A percentile compares a stretch with the other conserved stretches of the same genome.
Evolutionary conservation across 345 rosid species (phyloP).

Genomic region (Syzygium aromaticum): DNA sequence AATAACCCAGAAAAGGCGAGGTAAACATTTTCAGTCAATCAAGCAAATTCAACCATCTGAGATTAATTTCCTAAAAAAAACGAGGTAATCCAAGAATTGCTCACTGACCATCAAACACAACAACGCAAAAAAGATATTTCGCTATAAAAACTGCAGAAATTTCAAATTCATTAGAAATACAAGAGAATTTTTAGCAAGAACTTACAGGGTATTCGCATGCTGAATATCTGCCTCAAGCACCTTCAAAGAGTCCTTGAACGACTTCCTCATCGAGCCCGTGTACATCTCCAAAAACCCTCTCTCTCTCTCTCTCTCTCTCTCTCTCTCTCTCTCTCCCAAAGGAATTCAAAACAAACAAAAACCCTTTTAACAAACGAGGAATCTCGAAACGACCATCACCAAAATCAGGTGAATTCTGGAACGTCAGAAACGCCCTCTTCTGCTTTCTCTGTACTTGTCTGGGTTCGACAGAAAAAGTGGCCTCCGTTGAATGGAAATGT

Average conservation of each 20-base stretch:
- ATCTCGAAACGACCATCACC: background rate
- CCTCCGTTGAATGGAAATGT: background rate
- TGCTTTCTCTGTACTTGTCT: background rate
- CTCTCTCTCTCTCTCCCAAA: background rate
- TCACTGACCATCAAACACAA: background rate
- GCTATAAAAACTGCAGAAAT: background rate
- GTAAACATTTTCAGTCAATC: background rate
- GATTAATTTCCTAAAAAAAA: background rate
- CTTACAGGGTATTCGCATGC: slow-evolving; percentile 17
- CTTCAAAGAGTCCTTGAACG: slow-evolving; percentile 15
- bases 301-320: background rate
- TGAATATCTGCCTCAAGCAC: slow-evolving; percentile 15
- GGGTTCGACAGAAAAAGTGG: background rate
- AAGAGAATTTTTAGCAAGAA: background rate
- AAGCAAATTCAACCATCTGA: background rate
- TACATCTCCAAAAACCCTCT: background rate
- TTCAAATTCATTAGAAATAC: background rate
- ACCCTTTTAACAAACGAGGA: background rate
- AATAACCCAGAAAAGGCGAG: background rate
- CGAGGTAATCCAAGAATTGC: background rate
- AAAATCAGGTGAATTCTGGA: background rate
- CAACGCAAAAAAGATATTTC: background rate
- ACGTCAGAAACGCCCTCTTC: background rate
- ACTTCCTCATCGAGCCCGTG: slow-evolving; percentile 5
- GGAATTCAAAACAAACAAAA: background rate